Base-by-base conservation (phyloP, 2,329 filamentous ascomycete species). In the Tricladium varicosporioides region DNA sequence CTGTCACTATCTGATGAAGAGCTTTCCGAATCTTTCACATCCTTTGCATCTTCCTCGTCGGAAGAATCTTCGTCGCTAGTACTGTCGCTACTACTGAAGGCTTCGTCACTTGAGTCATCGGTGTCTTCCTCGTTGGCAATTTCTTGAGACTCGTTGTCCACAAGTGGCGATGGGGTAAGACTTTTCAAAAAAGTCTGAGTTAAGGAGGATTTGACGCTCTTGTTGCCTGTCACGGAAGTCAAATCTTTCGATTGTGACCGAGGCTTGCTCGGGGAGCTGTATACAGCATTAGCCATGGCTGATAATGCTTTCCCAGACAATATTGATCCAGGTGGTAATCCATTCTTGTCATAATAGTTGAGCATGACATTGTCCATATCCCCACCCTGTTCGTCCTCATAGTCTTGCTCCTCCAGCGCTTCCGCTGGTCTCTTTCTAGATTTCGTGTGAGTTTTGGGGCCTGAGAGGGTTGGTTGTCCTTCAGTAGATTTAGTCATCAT, bases 261-360 rank as follows among this genome's bases (percentile, higher is more conserved):
- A 9, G 10, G 45, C n/a, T 51, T 40, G 19, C 43, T 53, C 49
- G 66, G 53, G 1, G 59, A 65, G 48, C 19, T 60, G 50, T 59
- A 59, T 15, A 62, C 40, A 55, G 51, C 61, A 56, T 66, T 59
- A 32, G 65, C 64, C 64, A 69, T 69, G 18, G 62, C 60, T 13
- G 62, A 63, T 22, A 70, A 54, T 15, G 63, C 68, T 58, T 60
- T 69, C 16, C 68, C 67, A 19, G 64, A 65, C 9, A 42, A 48
- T 13, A 70, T 71, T 4, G 69, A 70, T 22, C 69, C 70, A 43
- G 62, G 47, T 18, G 69, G 68, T 2, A 71, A 54, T 8, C 70
- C 67, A 57, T 69, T 62, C 19, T 69, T 62, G 49, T 69, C 66
- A 47, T 68, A 72, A 45, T 66, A 60, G 9, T 67, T 62, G 18